Evolutionary conservation across 495 filamentous ascomycete species (phyloP).

Genomic region (Xylaria nigripes): DNA sequence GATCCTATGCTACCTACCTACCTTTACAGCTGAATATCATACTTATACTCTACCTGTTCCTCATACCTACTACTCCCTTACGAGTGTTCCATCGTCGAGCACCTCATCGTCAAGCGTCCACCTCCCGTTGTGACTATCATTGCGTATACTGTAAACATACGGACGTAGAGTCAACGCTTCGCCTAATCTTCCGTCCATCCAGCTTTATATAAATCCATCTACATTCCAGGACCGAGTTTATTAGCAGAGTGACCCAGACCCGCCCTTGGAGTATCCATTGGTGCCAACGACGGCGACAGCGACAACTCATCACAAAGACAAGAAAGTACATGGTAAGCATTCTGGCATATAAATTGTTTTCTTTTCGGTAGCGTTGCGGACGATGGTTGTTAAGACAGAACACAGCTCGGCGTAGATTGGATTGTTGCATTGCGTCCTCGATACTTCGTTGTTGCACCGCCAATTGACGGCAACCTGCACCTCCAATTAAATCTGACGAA

Average conservation of each 20-base stretch:
- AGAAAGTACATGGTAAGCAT: conserved; percentile 6
- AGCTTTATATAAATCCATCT: background rate
- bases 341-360: background rate
- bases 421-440: conserved; percentile 5
- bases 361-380: background rate
- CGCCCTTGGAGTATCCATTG: background rate
- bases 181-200: background rate
- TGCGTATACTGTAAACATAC: background rate
- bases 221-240: background rate
- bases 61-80: background rate
- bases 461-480: background rate
- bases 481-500: conserved; percentile 1
- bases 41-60: background rate
- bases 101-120: background rate
- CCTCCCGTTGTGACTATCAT: no score
- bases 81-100: no score
- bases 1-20: background rate
- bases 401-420: conserved; percentile 1
- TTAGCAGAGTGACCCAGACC: background rate
- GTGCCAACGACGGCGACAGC: background rate
- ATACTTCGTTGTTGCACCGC: background rate
- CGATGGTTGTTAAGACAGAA: background rate
- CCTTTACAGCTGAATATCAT: background rate
- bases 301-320: conserved; percentile 4
- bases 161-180: background rate